Base-by-base conservation (phyloP, 2,329 filamentous ascomycete species). In the Pseudogymnoascus sp. region DNA sequence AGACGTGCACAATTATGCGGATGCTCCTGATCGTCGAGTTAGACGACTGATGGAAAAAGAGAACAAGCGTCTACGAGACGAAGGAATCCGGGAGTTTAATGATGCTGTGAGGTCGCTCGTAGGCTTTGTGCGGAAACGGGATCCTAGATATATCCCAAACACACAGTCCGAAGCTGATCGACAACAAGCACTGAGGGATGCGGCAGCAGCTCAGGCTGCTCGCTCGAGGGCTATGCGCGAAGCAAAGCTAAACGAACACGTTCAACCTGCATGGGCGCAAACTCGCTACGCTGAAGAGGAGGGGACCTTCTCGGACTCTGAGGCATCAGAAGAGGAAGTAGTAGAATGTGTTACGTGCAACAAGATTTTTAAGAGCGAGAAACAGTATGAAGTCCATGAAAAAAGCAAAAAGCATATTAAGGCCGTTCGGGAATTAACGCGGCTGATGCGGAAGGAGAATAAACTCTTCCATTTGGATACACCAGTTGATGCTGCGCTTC, bases 341-440 rank as follows among this genome's bases (percentile, higher is more conserved):
- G 68, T 72, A 67, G 87, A 87, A 70, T 98, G 95, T 73, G 83
- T 89, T 2, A 84, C 86, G 4, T 98, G 95, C 75, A 83, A 86
- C 68, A 91, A 90, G 68, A 82, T 78, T 0, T 99, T 98, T 77
- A 85, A 97, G 77, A 98, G 93, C 71, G 90, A 96, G 73, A 92
- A 92, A 68, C 93, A 98, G 73, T 92, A 90, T 66, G 87, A 96
- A 71, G 88, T 90, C 2, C 95, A 99, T 71, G 93, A 97, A 77
- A 92, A 89, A 78, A 98, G 93, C 80, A 99, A 96, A 75, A 99
- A 98, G 77, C 95, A 99, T 72, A 77, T 88, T 66, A 98, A 96
- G 74, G 89, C 92, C 2, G 83, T 97, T 6, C 88, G 93, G 69
- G 85, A 92, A 66, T 77, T 99, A 41, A 86, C 86, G 71, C 83